Percentiles rank a stretch among this genome's conserved stretches.
These are phyloP conservation scores for Pythium guiyangense DNA, from an alignment of 352 stramenopile genomes.

Conservation along the genomic window DNA sequence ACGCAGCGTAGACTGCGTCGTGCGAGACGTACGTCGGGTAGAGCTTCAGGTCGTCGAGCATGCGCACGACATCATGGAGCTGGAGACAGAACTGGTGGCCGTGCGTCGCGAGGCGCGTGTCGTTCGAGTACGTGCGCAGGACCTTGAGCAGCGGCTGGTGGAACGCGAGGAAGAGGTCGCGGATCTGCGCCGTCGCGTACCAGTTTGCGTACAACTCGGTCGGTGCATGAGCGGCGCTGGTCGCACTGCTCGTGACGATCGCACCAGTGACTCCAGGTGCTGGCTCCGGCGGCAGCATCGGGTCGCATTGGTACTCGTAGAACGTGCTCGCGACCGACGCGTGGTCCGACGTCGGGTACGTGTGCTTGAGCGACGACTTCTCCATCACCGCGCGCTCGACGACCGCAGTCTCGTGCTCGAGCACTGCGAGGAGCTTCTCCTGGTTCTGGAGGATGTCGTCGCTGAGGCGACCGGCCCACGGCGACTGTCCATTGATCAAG, in stretches of 20 bases:
- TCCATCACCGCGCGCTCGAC: slow-evolving; percentile 78
- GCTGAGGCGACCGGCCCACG: slow-evolving; percentile 58
- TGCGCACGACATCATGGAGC: slow-evolving; percentile 30
- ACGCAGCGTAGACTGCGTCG: slow-evolving; percentile 40
- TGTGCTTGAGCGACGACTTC: slow-evolving; percentile 69
- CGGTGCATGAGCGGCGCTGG: not conserved
- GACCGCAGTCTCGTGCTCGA: slow-evolving; percentile 75
- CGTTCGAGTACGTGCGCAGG: slow-evolving; percentile 47
- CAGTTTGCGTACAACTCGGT: slow-evolving; percentile 39
- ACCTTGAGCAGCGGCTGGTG: slow-evolving; percentile 45
- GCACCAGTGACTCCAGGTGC: not conserved
- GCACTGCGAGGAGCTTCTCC: slow-evolving; percentile 65
- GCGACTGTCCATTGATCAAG: slow-evolving; percentile 16
- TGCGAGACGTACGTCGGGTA: slow-evolving; percentile 46
- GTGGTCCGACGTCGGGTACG: slow-evolving; percentile 37
- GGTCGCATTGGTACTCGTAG: slow-evolving; percentile 62
- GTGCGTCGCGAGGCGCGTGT: slow-evolving; percentile 29
- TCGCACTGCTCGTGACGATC: not conserved
- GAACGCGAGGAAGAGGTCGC: slow-evolving; percentile 59
- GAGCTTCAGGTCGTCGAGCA: slow-evolving; percentile 65
- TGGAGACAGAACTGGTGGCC: slow-evolving; percentile 45
- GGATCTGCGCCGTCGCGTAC: slow-evolving; percentile 45
- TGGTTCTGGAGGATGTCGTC: slow-evolving; percentile 84
- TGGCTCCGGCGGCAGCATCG: slow-evolving; percentile 37
- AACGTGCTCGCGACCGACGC: slow-evolving; percentile 26